phyloP scores from a whole-genome alignment of 2,329 filamentous ascomycete genomes.

The Cladosporium velox region DNA sequence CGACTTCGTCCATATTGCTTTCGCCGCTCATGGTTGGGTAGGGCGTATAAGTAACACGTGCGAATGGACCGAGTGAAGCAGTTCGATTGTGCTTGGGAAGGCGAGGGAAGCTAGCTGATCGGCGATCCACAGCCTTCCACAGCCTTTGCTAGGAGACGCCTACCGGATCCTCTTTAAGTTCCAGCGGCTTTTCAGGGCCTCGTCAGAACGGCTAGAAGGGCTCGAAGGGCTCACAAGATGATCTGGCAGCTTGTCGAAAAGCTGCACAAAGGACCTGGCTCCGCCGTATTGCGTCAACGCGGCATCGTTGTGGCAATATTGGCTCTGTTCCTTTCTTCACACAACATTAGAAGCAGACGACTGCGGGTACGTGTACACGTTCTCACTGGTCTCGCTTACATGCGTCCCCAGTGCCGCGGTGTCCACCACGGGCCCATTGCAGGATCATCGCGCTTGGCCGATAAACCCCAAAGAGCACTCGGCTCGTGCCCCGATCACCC shows the following conservation, averaged over 20 bases:
- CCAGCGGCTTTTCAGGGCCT: not conserved
- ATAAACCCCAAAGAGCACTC: not conserved
- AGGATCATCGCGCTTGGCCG: not conserved
- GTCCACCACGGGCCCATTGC: not conserved
- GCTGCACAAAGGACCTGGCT: not conserved
- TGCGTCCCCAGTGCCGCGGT: conserved; percentile 6
- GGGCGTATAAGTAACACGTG: not conserved
- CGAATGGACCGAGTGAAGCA: not conserved
- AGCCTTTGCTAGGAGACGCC: not conserved
- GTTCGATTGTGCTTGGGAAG: not conserved
- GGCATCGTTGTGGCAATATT: not conserved
- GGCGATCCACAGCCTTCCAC: conserved; percentile 8
- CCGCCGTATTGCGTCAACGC: not conserved
- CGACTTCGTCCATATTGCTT: conserved; percentile 9
- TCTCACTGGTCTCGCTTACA: conserved; percentile 2
- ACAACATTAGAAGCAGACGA: not conserved
- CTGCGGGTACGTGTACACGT: not conserved
- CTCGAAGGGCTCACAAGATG: not conserved
- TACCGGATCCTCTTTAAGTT: not conserved
- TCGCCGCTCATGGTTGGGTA: not conserved
- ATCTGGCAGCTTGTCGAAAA: not conserved
- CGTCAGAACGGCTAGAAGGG: not conserved
- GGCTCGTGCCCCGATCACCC: not conserved
- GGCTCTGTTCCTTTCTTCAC: not conserved
- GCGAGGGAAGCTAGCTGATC: not conserved